Conservation (phyloP, 768 basidiomycete species). For the Boletus vermiculosoides region DNA sequence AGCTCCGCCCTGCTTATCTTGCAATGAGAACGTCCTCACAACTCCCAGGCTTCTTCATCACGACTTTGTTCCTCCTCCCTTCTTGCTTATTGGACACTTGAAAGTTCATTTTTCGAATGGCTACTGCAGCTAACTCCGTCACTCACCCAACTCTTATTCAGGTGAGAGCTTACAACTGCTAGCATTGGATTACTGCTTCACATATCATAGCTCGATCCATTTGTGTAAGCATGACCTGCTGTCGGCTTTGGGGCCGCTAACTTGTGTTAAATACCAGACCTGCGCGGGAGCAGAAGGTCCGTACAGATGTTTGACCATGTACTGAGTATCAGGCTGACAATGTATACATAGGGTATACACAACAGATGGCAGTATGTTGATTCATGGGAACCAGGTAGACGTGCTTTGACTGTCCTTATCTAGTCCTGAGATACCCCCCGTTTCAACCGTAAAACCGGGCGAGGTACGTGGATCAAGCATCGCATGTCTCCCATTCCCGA, state of each 20-base stretch:
- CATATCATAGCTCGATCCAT: conserved; percentile 58
- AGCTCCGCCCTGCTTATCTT: neutral
- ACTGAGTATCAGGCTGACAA: neutral
- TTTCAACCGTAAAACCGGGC: conserved; percentile 61
- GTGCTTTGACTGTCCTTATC: neutral
- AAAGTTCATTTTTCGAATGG: conserved; percentile 38
- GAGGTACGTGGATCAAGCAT: conserved; percentile 35
- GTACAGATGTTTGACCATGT: neutral
- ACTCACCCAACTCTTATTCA: conserved; percentile 57
- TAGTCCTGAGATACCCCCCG: conserved; percentile 64
- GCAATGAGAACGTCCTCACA: neutral
- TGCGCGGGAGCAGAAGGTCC: conserved; percentile 57
- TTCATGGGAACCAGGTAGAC: neutral
- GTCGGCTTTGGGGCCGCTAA: neutral
- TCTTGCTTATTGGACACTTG: neutral
- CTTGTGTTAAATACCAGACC: conserved; percentile 31
- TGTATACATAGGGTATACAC: conserved; percentile 50
- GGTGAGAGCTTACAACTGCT: conserved; percentile 32
- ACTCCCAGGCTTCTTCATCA: neutral
- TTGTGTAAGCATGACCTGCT: conserved; percentile 45
- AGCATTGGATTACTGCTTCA: neutral
- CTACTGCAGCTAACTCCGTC: conserved; percentile 60
- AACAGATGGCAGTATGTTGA: conserved; percentile 71
- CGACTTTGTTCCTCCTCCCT: neutral
- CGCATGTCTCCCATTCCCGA: neutral